Evolutionary conservation across 495 filamentous ascomycete species (phyloP), one percentile per base, ranked within the genome.

Genomic region (Bacidia gigantensis): DNA sequence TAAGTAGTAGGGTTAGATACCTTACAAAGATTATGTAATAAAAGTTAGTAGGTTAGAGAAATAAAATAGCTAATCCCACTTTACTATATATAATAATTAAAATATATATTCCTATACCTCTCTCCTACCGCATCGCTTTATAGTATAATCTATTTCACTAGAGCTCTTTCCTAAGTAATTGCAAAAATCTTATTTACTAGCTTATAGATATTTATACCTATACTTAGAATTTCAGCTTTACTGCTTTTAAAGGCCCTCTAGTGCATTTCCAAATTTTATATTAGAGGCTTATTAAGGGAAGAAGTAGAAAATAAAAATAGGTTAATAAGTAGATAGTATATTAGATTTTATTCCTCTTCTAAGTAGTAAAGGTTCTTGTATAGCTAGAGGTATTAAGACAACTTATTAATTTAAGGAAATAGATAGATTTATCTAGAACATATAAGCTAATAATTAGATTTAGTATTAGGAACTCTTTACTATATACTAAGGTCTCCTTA

Each of bases 151-250:
- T 44, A 44, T 44, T 17, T 17, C 17, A 17, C 41, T 22, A 44
- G 41, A 44, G 17, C 20, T 44, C 41, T 22, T 44, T 44, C 17
- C 17, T 22, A 44, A 44, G 41, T 22, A 22, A 44, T 44, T 22
- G 20, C 17, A 44, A 44, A 17, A 17, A 44, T 44, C 17, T 44
- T 44, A 7, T n/a, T 22, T 22, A 44, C 17, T 22, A 22, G 41
- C 41, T 44, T 44, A 44, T 22, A 44, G 41, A 44, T 44, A 22
- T 44, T 18, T 44, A 22, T 44, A 44, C 41, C 41, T 17, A 22
- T 44, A 44, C 17, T 44, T 44, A 22, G 41, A 17, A 44, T 44
- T 22, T 44, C 41, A 22, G 17, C 17, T 44, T 44, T 22, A 44
- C 17, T 44, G 41, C 41, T 18, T 44, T 44, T 44, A 22, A 22